Conservation (phyloP, 441 rosid species). For the Populus hybrid region DNA sequence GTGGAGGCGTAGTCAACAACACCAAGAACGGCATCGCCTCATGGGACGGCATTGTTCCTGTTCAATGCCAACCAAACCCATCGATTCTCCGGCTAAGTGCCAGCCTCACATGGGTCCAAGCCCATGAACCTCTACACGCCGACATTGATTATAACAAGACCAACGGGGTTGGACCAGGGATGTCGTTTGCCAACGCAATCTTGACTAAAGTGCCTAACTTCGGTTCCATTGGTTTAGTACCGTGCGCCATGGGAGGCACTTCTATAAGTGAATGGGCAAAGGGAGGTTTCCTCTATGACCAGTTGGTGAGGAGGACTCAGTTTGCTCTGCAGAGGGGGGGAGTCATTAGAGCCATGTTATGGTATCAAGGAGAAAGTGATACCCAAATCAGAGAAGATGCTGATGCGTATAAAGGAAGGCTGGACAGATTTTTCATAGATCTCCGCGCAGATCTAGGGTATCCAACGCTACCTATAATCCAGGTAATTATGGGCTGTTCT, state of each 20-base stretch:
- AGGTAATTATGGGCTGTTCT: slow-evolving; percentile 32
- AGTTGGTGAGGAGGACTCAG: slow-evolving; percentile 44
- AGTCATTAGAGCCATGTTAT: slow-evolving; percentile 49
- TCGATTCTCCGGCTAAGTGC: slow-evolving; percentile 53
- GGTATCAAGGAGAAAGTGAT: slow-evolving; percentile 93
- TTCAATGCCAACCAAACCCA: slow-evolving; percentile 61
- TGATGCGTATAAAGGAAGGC: slow-evolving; percentile 41
- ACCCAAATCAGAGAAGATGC: slow-evolving; percentile 47
- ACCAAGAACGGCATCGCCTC: slow-evolving; percentile 31
- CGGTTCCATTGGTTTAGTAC: slow-evolving; percentile 65
- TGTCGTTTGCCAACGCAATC: slow-evolving; percentile 74
- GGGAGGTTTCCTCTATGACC: slow-evolving; percentile 55
- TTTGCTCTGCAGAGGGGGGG: slow-evolving; percentile 45
- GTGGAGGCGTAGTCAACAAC: slow-evolving; percentile 65
- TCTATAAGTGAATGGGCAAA: slow-evolving; percentile 62
- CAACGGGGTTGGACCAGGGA: slow-evolving; percentile 80
- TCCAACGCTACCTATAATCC: slow-evolving; percentile 65
- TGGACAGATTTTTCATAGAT: slow-evolving; percentile 49
- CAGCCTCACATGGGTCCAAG: slow-evolving; percentile 54
- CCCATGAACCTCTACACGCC: slow-evolving; percentile 73
- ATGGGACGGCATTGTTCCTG: slow-evolving; percentile 78
- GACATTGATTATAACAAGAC: slow-evolving; percentile 64
- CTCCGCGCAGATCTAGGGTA: slow-evolving; percentile 52
- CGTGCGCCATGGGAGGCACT: slow-evolving; percentile 86
- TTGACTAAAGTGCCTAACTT: slow-evolving; percentile 35